Evolutionary conservation across 2,329 filamentous ascomycete species (phyloP).

Genomic region (Phoma herbarum): DNA sequence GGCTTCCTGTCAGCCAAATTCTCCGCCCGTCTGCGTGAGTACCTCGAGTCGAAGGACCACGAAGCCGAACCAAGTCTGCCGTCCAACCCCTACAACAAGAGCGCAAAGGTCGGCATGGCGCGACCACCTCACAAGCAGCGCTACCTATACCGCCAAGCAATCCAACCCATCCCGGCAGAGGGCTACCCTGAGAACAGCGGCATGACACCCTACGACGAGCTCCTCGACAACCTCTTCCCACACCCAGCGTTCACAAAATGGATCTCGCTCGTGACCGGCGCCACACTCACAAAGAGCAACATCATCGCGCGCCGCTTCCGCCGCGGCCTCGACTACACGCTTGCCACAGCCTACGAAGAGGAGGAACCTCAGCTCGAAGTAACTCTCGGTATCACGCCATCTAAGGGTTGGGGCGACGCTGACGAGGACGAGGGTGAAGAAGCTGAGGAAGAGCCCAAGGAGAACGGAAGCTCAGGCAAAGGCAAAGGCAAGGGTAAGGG

Average conservation of each 20-base stretch:
- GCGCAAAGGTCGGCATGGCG: slow-evolving; percentile 67
- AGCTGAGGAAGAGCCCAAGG: slow-evolving; percentile 54
- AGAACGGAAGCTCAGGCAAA: slow-evolving; percentile 45
- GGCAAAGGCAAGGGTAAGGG: slow-evolving; percentile 11
- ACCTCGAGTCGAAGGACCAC: slow-evolving; percentile 66
- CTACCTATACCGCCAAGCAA: slow-evolving; percentile 79
- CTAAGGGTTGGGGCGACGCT: slow-evolving; percentile 81
- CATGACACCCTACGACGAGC: slow-evolving; percentile 69
- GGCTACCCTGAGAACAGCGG: slow-evolving; percentile 44
- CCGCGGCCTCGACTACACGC: slow-evolving; percentile 86
- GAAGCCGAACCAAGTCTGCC: slow-evolving; percentile 57
- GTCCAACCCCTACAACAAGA: slow-evolving; percentile 42
- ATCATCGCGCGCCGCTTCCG: slow-evolving; percentile 88
- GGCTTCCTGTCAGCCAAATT: slow-evolving; percentile 83
- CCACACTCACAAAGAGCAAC: slow-evolving; percentile 76
- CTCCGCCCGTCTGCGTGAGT: slow-evolving; percentile 72
- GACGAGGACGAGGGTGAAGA: slow-evolving; percentile 61
- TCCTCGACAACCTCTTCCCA: slow-evolving; percentile 83
- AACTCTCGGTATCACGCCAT: slow-evolving; percentile 86
- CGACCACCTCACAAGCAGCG: slow-evolving; percentile 94
- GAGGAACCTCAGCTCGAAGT: slow-evolving; percentile 82
- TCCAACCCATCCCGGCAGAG: slow-evolving; percentile 49
- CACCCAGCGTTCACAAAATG: slow-evolving; percentile 88
- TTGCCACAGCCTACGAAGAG: slow-evolving; percentile 82
- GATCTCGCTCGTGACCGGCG: slow-evolving; percentile 83